These are phyloP conservation scores for Apodospora peruviana DNA, from an alignment of 495 filamentous ascomycete genomes.

Conservation along the genomic window DNA sequence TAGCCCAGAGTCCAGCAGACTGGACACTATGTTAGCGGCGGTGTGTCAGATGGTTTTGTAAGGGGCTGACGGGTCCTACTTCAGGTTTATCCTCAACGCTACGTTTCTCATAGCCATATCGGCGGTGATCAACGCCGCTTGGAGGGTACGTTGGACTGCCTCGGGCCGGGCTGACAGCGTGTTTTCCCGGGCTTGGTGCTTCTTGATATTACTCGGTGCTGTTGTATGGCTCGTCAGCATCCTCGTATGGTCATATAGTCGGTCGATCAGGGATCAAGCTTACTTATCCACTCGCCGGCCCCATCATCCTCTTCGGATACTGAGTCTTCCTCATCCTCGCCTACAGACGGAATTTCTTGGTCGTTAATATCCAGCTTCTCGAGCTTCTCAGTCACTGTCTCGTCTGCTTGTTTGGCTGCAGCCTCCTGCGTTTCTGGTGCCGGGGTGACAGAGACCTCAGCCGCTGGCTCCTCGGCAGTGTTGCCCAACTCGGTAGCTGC, in stretches of 20 bases:
- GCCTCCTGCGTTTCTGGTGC: background rate
- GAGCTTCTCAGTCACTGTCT: background rate
- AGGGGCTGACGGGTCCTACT: constrained; percentile 28
- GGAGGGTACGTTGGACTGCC: constrained; percentile 56
- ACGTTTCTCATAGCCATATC: constrained; percentile 99
- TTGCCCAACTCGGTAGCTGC: too few relatives aligned
- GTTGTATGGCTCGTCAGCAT: background rate
- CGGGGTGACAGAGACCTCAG: constrained; percentile 26
- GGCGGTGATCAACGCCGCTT: constrained; percentile 82
- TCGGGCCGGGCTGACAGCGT: constrained; percentile 32
- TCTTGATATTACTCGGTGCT: constrained; percentile 80
- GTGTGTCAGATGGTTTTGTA: background rate
- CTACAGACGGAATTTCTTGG: constrained; percentile 38
- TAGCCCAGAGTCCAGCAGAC: constrained; percentile 69
- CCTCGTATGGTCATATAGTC: background rate
- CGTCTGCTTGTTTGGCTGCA: constrained; percentile 8
- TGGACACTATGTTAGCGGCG: background rate
- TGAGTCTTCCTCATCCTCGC: constrained; percentile 57
- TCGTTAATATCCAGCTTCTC: constrained; percentile 10
- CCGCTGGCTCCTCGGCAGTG: constrained; percentile 27
- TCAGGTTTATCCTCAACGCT: constrained; percentile 86
- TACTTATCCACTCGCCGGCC: constrained; percentile 66
- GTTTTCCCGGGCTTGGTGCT: constrained; percentile 66
- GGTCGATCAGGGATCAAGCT: background rate
- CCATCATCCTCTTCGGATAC: constrained; percentile 23